Conservation (phyloP, 2,329 filamentous ascomycete species). For the Stenocarpella maydis region DNA sequence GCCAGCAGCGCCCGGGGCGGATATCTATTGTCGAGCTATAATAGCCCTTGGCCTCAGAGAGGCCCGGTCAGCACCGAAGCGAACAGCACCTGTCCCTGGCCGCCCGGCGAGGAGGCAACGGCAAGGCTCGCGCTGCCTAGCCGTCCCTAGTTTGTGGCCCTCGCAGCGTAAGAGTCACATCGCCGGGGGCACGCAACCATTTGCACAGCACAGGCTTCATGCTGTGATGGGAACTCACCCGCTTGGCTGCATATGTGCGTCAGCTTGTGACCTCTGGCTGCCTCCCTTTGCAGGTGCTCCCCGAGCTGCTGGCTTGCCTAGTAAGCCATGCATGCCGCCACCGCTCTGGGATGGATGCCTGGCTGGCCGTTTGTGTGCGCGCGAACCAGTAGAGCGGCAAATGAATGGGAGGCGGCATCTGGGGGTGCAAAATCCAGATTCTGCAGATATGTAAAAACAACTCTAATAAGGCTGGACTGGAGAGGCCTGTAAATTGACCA, state of each 20-base stretch:
- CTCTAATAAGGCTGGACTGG: not conserved
- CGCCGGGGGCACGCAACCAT: not conserved
- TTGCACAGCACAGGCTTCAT: not conserved
- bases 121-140: slow-evolving; percentile 1
- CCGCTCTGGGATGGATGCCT: not conserved
- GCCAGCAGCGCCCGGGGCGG: not conserved
- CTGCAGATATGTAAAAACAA: slow-evolving; percentile 10
- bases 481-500: not conserved
- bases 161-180: slow-evolving; percentile 22
- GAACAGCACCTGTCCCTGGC: not conserved
- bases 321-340: not conserved
- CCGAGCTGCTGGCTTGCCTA: slow-evolving; percentile 3
- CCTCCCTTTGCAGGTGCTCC: slow-evolving; percentile 12
- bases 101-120: not conserved
- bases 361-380: not conserved
- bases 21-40: not conserved
- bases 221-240: not conserved
- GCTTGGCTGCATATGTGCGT: slow-evolving; percentile 14
- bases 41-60: not conserved
- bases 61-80: not conserved
- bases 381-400: not conserved
- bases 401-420: not conserved
- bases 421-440: not conserved
- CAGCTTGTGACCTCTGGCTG: slow-evolving; percentile 9
- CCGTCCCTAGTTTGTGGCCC: not conserved